Conservation (phyloP, 306 rosid genomes). For the Quercus glauca region DNA sequence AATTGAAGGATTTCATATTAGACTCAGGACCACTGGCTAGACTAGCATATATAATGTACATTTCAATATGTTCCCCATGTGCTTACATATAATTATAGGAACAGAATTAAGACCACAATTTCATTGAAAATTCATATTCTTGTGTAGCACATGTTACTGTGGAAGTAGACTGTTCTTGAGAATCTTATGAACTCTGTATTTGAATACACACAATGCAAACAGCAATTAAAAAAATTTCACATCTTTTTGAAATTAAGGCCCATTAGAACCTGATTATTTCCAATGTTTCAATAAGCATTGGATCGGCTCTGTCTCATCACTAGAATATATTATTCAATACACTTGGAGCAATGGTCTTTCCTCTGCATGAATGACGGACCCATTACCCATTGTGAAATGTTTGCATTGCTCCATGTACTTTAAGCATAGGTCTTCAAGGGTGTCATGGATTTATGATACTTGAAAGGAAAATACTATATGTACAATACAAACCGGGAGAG, state of each 20-base stretch:
- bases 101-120: not conserved
- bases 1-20: not conserved
- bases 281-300: not conserved
- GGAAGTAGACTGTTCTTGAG: not conserved
- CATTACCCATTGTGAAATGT: not conserved
- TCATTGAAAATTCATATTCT: not conserved
- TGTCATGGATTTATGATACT: not conserved
- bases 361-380: not conserved
- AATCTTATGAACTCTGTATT: not conserved
- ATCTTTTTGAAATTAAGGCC: slow-evolving; percentile 1
- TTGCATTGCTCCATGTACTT: not conserved
- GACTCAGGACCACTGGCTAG: not conserved
- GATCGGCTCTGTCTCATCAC: not conserved
- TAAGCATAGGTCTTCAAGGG: not conserved
- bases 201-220: not conserved
- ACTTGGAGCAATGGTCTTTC: too few species aligned
- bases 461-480: too few species aligned
- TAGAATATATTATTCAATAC: too few species aligned
- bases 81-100: not conserved
- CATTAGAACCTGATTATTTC: not conserved
- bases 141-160: not conserved
- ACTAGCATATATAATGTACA: not conserved
- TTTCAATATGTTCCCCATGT: not conserved
- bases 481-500: too few species aligned
- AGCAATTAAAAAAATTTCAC: not conserved